These are phyloP conservation scores for Arthromyces matolae DNA, from an alignment of 768 basidiomycete genomes.

Conservation along the genomic window DNA sequence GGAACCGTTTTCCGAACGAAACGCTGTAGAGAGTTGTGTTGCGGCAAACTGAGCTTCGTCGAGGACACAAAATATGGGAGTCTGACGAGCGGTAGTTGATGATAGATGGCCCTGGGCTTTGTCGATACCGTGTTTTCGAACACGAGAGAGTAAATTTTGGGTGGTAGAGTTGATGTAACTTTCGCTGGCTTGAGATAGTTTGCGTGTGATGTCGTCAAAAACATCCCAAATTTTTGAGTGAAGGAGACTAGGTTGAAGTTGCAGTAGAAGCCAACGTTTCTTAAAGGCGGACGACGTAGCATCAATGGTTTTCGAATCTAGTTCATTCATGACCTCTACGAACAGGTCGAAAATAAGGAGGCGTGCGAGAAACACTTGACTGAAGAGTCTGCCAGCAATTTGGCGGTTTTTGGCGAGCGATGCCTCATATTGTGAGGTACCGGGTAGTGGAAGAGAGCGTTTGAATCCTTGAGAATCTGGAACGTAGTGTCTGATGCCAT, in stretches of 20 bases:
- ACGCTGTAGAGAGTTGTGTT: conserved; percentile 32
- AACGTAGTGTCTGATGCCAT: conserved; percentile 34
- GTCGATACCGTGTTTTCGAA: conserved; percentile 25
- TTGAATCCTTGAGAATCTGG: conserved; percentile 33
- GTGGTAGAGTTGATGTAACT: conserved; percentile 33
- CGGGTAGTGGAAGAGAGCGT: conserved; percentile 26
- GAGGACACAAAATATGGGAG: conserved; percentile 41
- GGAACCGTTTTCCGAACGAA: conserved; percentile 34
- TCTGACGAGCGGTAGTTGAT: conserved; percentile 19
- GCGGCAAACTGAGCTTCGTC: conserved; percentile 46
- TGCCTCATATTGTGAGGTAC: conserved; percentile 28
- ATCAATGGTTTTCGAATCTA: conserved; percentile 2
- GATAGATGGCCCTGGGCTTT: background rate
- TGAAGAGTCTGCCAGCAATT: conserved; percentile 35
- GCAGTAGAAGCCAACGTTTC: conserved; percentile 39
- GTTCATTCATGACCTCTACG: conserved; percentile 27
- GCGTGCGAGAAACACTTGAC: conserved; percentile 38
- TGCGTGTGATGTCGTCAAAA: conserved; percentile 35
- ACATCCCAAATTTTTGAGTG: conserved; percentile 37
- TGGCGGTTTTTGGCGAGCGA: conserved; percentile 32
- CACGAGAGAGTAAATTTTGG: conserved; percentile 27
- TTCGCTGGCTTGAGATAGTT: conserved; percentile 31
- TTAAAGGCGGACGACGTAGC: conserved; percentile 22
- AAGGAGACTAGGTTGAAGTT: conserved; percentile 36
- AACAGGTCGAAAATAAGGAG: conserved; percentile 38